These are phyloP conservation scores for Primulina eburnea DNA, from an alignment of 257 asterid species.

Conservation along the genomic window DNA sequence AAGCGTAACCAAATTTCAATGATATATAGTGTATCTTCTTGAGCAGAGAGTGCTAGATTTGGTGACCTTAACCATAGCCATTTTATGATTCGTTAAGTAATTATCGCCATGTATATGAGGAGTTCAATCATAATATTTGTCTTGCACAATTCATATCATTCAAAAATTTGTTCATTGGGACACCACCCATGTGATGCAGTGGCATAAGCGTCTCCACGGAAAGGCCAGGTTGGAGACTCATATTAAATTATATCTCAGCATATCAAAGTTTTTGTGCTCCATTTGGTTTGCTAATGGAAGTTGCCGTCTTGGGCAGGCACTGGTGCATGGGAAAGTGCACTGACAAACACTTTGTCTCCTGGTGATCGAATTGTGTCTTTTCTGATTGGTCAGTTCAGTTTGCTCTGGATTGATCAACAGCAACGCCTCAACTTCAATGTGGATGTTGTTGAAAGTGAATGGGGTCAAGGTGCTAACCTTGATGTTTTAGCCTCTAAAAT, in stretches of 20 bases:
- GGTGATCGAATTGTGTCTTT: conserved; percentile 84
- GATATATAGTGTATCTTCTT: neutral
- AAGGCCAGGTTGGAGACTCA: neutral
- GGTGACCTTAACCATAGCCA: neutral
- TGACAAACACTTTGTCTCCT: conserved; percentile 91
- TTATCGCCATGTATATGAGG: neutral
- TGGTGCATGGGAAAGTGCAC: conserved; percentile 99
- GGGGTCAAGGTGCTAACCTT: conserved; percentile 95
- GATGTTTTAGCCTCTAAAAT: conserved; percentile 72
- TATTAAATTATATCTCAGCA: too few species aligned
- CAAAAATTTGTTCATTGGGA: neutral
- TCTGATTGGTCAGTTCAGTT: conserved; percentile 93
- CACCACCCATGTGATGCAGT: too few species aligned
- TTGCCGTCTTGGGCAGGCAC: conserved; percentile 56
- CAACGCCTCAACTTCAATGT: conserved; percentile 87
- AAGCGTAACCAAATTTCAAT: neutral
- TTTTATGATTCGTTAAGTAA: neutral
- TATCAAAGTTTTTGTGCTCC: neutral
- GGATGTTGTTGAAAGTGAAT: conserved; percentile 91
- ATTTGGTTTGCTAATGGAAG: neutral
- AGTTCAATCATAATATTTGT: neutral
- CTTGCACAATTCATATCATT: neutral
- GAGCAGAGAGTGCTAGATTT: neutral
- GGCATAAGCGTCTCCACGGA: too few species aligned
- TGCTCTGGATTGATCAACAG: conserved; percentile 99